Percentiles rank a stretch among this genome's conserved stretches.
Evolutionary conservation across 345 rosid genomes (phyloP).

Genomic region (Camelina neglecta): DNA sequence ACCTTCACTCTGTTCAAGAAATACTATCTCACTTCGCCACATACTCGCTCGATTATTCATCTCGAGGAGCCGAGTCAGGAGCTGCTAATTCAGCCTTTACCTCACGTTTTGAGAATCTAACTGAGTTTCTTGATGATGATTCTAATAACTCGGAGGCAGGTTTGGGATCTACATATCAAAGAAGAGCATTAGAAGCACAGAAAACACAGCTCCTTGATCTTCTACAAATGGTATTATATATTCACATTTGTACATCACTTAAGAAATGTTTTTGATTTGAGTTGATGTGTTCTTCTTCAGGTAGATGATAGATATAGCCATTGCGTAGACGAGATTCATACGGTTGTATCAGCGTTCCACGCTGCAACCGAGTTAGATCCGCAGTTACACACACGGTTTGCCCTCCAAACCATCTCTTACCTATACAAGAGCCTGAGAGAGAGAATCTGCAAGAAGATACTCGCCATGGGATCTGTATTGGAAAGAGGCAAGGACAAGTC

Average conservation of each 20-base stretch:
- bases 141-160: conserved; percentile 39
- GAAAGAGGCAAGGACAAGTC: conserved; percentile 54
- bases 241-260: background rate
- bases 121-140: conserved; percentile 44
- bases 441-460: conserved; percentile 86
- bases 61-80: conserved; percentile 40
- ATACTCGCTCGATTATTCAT: conserved; percentile 60
- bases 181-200: conserved; percentile 54
- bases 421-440: conserved; percentile 79
- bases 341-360: conserved; percentile 91
- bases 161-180: conserved; percentile 42
- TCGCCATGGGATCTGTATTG: conserved; percentile 59
- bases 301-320: conserved; percentile 86
- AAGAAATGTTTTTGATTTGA: background rate
- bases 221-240: conserved; percentile 65
- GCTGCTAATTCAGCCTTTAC: conserved; percentile 39
- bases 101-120: conserved; percentile 31
- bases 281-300: conserved; percentile 43
- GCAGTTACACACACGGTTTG: conserved; percentile 73
- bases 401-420: conserved; percentile 72
- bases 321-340: conserved; percentile 90
- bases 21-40: conserved; percentile 82
- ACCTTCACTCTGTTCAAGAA: conserved; percentile 76
- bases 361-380: conserved; percentile 94
- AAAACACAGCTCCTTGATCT: conserved; percentile 68